Conservation (phyloP, 495 filamentous ascomycete genomes). For the Evansstolkia leycettana region DNA sequence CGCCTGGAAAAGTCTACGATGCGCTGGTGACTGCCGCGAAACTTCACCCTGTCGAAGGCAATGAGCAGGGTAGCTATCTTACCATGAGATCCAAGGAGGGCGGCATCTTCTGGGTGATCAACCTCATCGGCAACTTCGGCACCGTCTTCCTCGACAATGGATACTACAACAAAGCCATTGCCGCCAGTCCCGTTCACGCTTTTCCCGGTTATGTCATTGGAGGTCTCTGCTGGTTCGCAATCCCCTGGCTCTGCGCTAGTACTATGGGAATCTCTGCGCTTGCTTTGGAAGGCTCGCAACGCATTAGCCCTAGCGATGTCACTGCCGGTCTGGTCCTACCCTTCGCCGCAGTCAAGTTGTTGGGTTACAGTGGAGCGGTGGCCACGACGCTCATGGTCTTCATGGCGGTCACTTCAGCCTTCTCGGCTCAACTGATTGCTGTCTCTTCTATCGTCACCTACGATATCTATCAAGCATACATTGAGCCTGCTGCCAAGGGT, state of each 20-base stretch:
- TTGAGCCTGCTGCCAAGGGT: slow-evolving; percentile 49
- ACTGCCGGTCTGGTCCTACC: slow-evolving; percentile 80
- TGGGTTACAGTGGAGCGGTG: slow-evolving; percentile 79
- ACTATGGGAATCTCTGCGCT: slow-evolving; percentile 90
- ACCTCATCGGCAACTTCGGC: slow-evolving; percentile 71
- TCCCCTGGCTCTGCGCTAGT: slow-evolving; percentile 85
- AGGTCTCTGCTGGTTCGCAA: slow-evolving; percentile 88
- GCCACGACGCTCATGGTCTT: slow-evolving; percentile 80
- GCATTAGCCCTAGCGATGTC: slow-evolving; percentile 66
- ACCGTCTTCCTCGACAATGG: slow-evolving; percentile 74
- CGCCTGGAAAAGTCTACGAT: slow-evolving; percentile 72
- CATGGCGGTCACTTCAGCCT: slow-evolving; percentile 90
- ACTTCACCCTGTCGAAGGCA: slow-evolving; percentile 69
- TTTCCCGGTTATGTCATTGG: slow-evolving; percentile 90
- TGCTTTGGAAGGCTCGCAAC: slow-evolving; percentile 60
- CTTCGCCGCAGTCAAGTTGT: slow-evolving; percentile 75
- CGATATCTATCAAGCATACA: slow-evolving; percentile 66
- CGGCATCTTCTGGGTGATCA: slow-evolving; percentile 94
- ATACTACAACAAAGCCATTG: slow-evolving; percentile 94
- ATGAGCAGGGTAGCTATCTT: slow-evolving; percentile 74
- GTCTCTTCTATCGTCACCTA: slow-evolving; percentile 91
- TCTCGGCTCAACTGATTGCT: slow-evolving; percentile 82
- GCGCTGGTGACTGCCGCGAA: slow-evolving; percentile 57
- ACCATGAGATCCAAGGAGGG: slow-evolving; percentile 84
- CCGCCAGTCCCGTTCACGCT: slow-evolving; percentile 77